phyloP scores from a whole-genome alignment of 73 alveolate genomes.

The Durusdinium trenchii region DNA sequence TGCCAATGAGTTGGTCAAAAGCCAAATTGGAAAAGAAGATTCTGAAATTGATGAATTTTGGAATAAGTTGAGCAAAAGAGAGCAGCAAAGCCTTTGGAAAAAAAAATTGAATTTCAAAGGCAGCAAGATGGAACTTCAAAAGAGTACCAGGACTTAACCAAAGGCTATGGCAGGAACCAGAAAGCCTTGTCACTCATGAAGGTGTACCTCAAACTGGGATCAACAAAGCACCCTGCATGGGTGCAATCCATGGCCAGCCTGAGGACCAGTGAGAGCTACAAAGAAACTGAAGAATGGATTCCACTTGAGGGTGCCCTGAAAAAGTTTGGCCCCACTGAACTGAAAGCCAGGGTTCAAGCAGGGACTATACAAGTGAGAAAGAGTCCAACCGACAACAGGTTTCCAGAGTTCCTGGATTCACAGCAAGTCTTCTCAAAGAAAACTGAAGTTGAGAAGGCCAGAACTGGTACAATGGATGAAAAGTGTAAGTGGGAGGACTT shows the following conservation, averaged over 20 bases:
- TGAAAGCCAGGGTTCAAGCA: neutral
- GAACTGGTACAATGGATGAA: neutral
- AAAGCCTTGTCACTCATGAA: neutral
- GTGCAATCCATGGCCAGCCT: neutral
- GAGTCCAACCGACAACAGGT: neutral
- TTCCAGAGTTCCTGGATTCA: neutral
- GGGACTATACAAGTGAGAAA: neutral
- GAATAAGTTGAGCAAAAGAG: neutral
- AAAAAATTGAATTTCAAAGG: neutral
- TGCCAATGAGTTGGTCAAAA: too few relatives aligned
- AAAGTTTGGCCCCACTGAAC: neutral
- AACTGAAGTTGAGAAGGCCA: neutral
- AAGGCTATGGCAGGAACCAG: neutral
- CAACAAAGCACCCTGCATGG: neutral
- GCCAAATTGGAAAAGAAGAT: too few relatives aligned
- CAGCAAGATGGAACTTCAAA: neutral
- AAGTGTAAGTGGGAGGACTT: neutral
- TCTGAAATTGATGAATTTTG: neutral
- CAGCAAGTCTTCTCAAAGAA: neutral
- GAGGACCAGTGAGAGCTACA: neutral
- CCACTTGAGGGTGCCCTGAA: neutral
- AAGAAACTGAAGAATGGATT: neutral
- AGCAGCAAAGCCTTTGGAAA: neutral
- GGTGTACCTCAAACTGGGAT: conserved; percentile 1
- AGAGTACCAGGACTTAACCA: neutral